Conservation (phyloP, 805 yeast species). For the Komagataella mondaviorum region DNA sequence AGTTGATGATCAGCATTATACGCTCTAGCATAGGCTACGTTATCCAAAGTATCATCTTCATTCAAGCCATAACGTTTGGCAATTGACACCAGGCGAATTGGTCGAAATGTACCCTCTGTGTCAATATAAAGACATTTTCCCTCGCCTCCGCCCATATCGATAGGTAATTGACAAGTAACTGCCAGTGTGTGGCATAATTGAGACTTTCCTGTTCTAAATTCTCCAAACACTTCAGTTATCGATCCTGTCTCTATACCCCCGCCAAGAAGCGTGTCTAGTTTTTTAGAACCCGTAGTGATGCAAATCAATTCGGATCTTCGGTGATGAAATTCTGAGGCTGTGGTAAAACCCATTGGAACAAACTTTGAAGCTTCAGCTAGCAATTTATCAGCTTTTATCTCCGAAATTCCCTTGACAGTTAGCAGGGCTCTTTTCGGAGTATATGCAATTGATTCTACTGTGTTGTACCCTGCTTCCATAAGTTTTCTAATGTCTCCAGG, state of each 20-base stretch:
- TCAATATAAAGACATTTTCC: constrained; percentile 94
- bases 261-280: constrained; percentile 81
- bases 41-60: constrained; percentile 89
- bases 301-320: constrained; percentile 85
- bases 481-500: constrained; percentile 67
- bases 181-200: constrained; percentile 95
- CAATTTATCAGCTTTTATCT: constrained; percentile 84
- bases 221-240: constrained; percentile 93
- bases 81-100: constrained; percentile 76
- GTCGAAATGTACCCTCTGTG: constrained; percentile 94
- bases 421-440: constrained; percentile 75
- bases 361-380: constrained; percentile 71
- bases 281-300: constrained; percentile 90
- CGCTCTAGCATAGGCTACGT: constrained; percentile 95
- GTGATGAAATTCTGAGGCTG: constrained; percentile 88
- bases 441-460: constrained; percentile 88
- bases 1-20: constrained; percentile 95
- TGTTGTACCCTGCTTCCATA: constrained; percentile 71
- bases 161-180: constrained; percentile 90
- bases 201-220: constrained; percentile 94
- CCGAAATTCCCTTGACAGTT: constrained; percentile 83
- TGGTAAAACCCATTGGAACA: constrained; percentile 94
- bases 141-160: constrained; percentile 97
- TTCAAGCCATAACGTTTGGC: constrained; percentile 86
- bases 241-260: constrained; percentile 98